phyloP scores from a whole-genome alignment of 129 eudicot species.

The Flaveria sonorensis region DNA sequence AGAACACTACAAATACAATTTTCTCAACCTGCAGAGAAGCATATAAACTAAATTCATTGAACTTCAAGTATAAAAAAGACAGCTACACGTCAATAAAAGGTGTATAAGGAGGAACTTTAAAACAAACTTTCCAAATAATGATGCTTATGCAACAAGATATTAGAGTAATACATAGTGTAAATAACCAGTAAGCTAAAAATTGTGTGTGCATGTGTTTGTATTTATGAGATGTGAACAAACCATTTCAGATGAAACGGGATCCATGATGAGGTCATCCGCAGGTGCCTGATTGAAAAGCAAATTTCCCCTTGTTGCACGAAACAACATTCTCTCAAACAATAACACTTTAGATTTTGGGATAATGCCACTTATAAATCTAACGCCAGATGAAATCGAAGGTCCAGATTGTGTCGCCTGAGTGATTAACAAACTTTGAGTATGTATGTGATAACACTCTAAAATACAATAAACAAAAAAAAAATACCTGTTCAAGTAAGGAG shows the following conservation, averaged over 20 bases:
- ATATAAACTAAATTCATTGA: constrained; percentile 20
- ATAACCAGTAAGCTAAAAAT: background rate
- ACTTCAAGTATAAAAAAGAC: background rate
- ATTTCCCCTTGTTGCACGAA: constrained; percentile 98
- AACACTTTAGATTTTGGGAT: constrained; percentile 75
- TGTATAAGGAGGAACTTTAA: background rate
- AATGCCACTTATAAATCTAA: constrained; percentile 89
- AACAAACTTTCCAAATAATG: constrained; percentile 14
- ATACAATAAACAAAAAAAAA: background rate
- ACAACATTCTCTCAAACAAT: constrained; percentile 89
- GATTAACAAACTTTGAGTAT: constrained; percentile 24
- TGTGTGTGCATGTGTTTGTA: background rate
- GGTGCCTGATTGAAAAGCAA: constrained; percentile 90
- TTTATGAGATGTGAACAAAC: constrained; percentile 40
- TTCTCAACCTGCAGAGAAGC: constrained; percentile 82
- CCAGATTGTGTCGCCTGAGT: constrained; percentile 84
- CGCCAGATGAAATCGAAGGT: constrained; percentile 68
- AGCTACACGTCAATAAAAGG: constrained; percentile 10
- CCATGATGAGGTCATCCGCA: constrained; percentile 86
- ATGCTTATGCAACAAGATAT: constrained; percentile 3
- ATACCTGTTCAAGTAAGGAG: constrained; percentile 88
- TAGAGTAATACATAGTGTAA: background rate
- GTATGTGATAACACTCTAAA: background rate
- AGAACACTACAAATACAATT: constrained; percentile 87
- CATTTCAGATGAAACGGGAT: constrained; percentile 85